A percentile compares a stretch with the other conserved stretches of the same genome.
Conservation (phyloP, 2,329 filamentous ascomycete species). For the Xylariaceae sp. region DNA sequence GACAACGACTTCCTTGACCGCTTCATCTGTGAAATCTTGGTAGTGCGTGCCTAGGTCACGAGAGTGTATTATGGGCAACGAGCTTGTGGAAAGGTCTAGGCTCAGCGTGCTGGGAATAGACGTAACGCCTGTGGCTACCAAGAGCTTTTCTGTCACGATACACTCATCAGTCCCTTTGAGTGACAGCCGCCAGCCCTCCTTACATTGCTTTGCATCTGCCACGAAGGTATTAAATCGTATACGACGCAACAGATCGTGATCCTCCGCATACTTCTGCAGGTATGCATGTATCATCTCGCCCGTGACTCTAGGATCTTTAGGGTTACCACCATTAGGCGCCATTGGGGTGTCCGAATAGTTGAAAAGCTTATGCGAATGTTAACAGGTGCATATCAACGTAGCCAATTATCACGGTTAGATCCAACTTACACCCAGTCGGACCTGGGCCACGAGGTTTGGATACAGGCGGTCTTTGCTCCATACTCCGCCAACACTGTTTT, state of each 20-base stretch:
- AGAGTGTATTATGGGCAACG: conserved; percentile 34
- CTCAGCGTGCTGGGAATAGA: conserved; percentile 35
- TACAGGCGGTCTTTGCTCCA: conserved; percentile 37
- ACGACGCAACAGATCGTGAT: conserved; percentile 34
- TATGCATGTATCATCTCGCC: conserved; percentile 38
- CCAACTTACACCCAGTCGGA: conserved; percentile 31
- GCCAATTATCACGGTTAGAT: neutral
- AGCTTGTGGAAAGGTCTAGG: conserved; percentile 24
- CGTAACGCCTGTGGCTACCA: conserved; percentile 42
- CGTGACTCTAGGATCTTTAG: conserved; percentile 33
- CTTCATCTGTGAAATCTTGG: conserved; percentile 20
- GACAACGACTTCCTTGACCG: conserved; percentile 27
- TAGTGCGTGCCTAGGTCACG: conserved; percentile 29
- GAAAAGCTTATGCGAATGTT: conserved; percentile 30
- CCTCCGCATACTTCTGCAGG: conserved; percentile 35
- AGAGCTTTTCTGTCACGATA: conserved; percentile 37
- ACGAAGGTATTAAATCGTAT: conserved; percentile 37
- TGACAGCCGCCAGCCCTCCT: conserved; percentile 27
- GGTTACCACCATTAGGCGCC: conserved; percentile 29
- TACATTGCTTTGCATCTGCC: conserved; percentile 23
- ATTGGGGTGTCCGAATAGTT: conserved; percentile 36
- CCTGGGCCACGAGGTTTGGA: conserved; percentile 35
- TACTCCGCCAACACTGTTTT: conserved; percentile 33
- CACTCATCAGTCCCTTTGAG: conserved; percentile 24
- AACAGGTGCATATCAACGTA: neutral